These are phyloP conservation scores for Diaporthe sp. DNA, from an alignment of 2,329 filamentous ascomycete species.

Conservation along the genomic window DNA sequence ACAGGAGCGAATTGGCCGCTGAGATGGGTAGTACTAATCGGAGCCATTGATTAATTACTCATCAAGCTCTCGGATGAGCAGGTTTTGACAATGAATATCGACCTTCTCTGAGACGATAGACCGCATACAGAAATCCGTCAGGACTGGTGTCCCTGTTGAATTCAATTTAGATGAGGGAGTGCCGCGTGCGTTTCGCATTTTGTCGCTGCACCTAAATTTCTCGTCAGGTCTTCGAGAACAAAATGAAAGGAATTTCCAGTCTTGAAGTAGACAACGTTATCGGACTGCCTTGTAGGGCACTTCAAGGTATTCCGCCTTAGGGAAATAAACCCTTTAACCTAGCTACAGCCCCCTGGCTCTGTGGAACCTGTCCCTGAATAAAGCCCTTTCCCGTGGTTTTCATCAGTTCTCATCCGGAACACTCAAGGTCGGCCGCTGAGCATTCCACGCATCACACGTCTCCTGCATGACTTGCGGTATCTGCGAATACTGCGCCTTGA, in stretches of 20 bases:
- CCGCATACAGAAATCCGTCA: conserved; percentile 8
- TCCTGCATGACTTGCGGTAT: neutral
- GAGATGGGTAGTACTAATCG: too few species aligned
- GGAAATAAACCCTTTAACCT: neutral
- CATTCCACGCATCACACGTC: neutral
- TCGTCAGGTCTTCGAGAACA: neutral
- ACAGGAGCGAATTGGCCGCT: neutral
- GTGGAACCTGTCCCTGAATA: too few species aligned
- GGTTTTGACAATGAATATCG: neutral
- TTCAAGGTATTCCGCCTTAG: neutral
- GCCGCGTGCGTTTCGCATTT: neutral
- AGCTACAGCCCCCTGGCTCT: neutral
- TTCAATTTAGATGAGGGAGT: neutral
- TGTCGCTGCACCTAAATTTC: neutral
- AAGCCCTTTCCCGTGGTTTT: too few species aligned
- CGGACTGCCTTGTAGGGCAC: too few species aligned
- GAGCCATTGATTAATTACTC: too few species aligned
- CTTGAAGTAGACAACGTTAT: neutral
- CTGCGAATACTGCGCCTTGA: neutral
- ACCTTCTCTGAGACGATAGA: neutral
- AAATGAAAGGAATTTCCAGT: neutral
- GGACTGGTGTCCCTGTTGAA: neutral
- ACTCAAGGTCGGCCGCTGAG: neutral
- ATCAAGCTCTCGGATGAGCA: neutral
- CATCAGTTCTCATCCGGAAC: neutral